phyloP scores from a whole-genome alignment of 2,329 filamentous ascomycete genomes.

The Ophiosphaerella korrae region DNA sequence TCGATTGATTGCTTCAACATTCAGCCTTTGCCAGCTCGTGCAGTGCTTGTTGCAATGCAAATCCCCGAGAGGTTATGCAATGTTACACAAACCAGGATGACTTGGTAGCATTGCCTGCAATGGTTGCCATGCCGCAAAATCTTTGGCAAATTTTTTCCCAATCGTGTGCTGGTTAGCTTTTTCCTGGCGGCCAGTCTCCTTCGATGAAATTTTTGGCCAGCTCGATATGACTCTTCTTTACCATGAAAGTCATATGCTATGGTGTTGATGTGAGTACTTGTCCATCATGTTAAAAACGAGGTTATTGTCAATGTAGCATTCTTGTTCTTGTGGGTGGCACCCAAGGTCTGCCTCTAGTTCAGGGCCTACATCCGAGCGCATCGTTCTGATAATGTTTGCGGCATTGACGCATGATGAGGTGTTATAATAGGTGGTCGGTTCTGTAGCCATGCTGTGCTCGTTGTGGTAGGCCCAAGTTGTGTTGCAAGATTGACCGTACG shows the following conservation, averaged over 20 bases:
- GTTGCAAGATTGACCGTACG: conserved; percentile 27
- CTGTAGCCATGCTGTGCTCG: conserved; percentile 18
- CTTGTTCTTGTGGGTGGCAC: conserved; percentile 42
- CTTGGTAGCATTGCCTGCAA: no score
- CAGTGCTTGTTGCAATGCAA: no score
- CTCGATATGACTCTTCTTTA: neutral
- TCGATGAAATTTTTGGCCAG: neutral
- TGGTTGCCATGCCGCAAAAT: no score
- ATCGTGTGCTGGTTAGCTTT: no score
- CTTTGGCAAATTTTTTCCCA: no score
- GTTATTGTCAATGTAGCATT: conserved; percentile 52
- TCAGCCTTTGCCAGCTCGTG: no score
- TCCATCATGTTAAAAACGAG: conserved; percentile 54
- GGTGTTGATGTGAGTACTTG: conserved; percentile 43
- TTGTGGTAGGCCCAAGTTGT: conserved; percentile 30
- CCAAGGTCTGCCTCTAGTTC: conserved; percentile 50
- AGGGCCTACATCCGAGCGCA: conserved; percentile 47
- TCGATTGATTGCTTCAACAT: no score
- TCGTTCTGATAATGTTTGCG: conserved; percentile 52
- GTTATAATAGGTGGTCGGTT: conserved; percentile 29
- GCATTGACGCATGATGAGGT: conserved; percentile 48
- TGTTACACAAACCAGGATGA: no score
- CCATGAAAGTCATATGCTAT: conserved; percentile 16
- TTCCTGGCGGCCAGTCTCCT: no score
- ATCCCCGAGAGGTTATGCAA: no score